Base-by-base conservation (phyloP, 2,329 filamentous ascomycete genomes). In the Cryphonectria radicalis region DNA sequence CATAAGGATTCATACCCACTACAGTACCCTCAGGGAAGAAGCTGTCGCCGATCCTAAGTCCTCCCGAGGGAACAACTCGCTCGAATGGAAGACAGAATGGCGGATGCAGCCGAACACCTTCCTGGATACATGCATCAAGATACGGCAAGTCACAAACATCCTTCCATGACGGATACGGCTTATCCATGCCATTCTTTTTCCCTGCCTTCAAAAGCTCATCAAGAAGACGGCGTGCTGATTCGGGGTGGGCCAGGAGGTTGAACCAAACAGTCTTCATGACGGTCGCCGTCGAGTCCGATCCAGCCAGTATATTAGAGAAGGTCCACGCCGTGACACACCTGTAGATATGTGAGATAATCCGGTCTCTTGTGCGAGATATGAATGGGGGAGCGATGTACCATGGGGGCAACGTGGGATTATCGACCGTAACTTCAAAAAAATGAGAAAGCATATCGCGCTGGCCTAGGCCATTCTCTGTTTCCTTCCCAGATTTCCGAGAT, bases 81-180 rank as follows among this genome's bases (percentile, higher is more conserved):
- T 78, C 78, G 25, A 78, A 75, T 1, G 73, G 75, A 10, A 79
- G 71, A 1, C 70, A 69, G 17, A 77, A 75, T 2, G 78, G 76
- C 6, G 78, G 78, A 62, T 78, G 76, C 55, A 79, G 64, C 5
- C 78, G 76, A 2, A 76, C 53, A 4, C 70, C 77, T 63, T 80
- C 78, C 25, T 77, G 76, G 75, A 72, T 53, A 35, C 43, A 57
- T 5, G 77, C 77, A 68, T 79, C 76, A 1, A 80, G 72, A 42
- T 78, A 79, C 4, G 76, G 77, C n/a, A 80, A 69, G 14, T 73
- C 71, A 32, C 74, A 67, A 2, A 79, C 74, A 50, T 79, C 78
- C 35, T 57, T 67, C 74, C 75, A 79, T 35, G 73, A 76, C 19
- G 78, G 76, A 64, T 72, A 77, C 1, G 79, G 77, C 19, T 57